These are phyloP conservation scores for Actinomortierella ambigua DNA, from an alignment of 371 early-diverging fungal species.

Conservation along the genomic window DNA sequence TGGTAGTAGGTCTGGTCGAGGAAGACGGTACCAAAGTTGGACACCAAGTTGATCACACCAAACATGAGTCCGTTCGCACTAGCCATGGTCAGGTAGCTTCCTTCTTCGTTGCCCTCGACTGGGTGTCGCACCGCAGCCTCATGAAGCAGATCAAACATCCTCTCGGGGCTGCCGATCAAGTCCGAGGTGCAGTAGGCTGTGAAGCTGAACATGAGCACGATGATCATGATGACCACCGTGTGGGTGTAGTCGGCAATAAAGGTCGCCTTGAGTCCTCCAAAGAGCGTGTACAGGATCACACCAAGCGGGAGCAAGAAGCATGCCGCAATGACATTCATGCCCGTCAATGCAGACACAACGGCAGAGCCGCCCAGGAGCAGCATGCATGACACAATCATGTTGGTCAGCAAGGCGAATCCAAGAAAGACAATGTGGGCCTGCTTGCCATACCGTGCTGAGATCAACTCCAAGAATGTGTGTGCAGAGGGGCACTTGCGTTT, in stretches of 20 bases:
- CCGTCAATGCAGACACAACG: constrained; percentile 68
- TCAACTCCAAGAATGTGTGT: constrained; percentile 73
- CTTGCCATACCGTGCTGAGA: constrained; percentile 66
- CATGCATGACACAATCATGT: constrained; percentile 74
- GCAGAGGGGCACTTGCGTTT: constrained; percentile 73
- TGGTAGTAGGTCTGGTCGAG: constrained; percentile 71
- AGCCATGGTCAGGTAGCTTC: constrained; percentile 69
- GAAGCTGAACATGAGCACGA: constrained; percentile 68
- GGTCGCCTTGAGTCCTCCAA: constrained; percentile 76
- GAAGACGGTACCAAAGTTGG: constrained; percentile 78
- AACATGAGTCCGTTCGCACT: constrained; percentile 68
- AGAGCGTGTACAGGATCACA: constrained; percentile 67
- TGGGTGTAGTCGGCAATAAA: constrained; percentile 76
- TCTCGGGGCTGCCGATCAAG: constrained; percentile 64
- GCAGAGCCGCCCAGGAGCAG: constrained; percentile 71
- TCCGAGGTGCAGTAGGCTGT: constrained; percentile 66
- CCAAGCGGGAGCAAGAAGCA: constrained; percentile 72
- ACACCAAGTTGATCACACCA: constrained; percentile 74
- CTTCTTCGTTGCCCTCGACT: constrained; percentile 63
- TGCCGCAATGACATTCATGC: constrained; percentile 69
- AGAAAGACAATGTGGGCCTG: constrained; percentile 63
- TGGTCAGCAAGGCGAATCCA: constrained; percentile 60
- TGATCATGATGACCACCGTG: constrained; percentile 68
- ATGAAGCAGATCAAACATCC: constrained; percentile 67
- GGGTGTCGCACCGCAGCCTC: constrained; percentile 54